Base-by-base conservation (phyloP, 2,329 filamentous ascomycete genomes). In the Aspergillus puulaauensis region DNA sequence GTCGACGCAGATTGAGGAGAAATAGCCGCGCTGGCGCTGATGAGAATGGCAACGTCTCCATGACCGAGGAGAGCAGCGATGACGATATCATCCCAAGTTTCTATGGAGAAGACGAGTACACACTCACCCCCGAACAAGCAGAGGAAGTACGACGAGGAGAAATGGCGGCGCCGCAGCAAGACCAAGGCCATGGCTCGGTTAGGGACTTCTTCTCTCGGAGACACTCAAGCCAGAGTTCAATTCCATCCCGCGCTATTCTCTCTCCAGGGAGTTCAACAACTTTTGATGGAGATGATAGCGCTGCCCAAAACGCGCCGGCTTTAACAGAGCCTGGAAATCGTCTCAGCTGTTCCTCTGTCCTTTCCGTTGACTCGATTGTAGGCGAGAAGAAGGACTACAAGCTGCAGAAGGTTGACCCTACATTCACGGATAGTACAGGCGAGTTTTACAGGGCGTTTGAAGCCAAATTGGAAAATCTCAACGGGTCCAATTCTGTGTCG, bases 331-430 rank as follows among this genome's bases (percentile, higher is more conserved):
- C 70, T 37, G 64, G 66, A 15, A 72, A 68, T 45, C 68, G 72
- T 37, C 68, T 77, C 39, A 75, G 73, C 59, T 76, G 72, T 59
- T 70, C 74, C 45, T 83, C 80, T 2, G 74, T 76, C 3, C 75
- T 87, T 24, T 85, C 82, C 27, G 75, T 86, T 4, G 77, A 84
- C 53, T 79, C 79, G 3, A 79, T 88, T 31, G 78, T 87, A 24
- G 83, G 85, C 17, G 83, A 84, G 57, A 85, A 86, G 67, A 82
- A 82, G 53, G 81, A 86, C 65, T 86, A 82, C 67, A 82, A 83
- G 60, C 79, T 88, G 15, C 86, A 89, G 67, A 85, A 87, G 56
- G 83, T 89, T 0, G 85, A 86, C 63, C 86, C 86, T 2, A 86
- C 85, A 74, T 89, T 89, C 73, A 88, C 83, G 6, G 86, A 89